A percentile compares a stretch with the other conserved stretches of the same genome.
These are phyloP conservation scores for Breviolum minutum DNA, from an alignment of 73 alveolate species.

Conservation along the genomic window DNA sequence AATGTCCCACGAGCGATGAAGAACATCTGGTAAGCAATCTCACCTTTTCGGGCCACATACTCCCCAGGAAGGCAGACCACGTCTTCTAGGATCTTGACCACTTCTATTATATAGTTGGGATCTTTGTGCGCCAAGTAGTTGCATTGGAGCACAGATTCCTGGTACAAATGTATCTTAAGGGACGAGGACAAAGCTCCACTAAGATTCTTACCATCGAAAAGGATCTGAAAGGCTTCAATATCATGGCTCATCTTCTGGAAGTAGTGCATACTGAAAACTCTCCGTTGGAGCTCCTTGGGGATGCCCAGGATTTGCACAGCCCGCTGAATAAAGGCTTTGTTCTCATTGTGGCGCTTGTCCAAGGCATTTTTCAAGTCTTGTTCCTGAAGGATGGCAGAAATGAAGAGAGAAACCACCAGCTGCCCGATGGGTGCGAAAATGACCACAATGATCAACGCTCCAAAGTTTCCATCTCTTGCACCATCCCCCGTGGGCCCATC, in stretches of 20 bases:
- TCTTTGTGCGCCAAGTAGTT: conserved; percentile 2
- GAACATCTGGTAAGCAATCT: conserved; percentile 73
- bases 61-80: conserved; percentile 91
- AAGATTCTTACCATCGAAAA: conserved; percentile 66
- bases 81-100: conserved; percentile 68
- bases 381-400: conserved; percentile 76
- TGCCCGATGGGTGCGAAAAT: conserved; percentile 88
- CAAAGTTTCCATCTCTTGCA: conserved; percentile 81
- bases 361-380: conserved; percentile 78
- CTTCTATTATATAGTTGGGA: conserved; percentile 83
- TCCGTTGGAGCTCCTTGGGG: conserved; percentile 80
- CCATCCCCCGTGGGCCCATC: conserved; percentile 94
- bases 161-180: conserved; percentile 39
- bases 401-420: conserved; percentile 90
- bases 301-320: conserved; percentile 86
- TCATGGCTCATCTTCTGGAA: conserved; percentile 95
- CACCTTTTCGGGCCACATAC: conserved; percentile 72
- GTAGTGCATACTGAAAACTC: conserved; percentile 90
- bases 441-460: conserved; percentile 80
- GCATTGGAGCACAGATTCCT: conserved; percentile 70
- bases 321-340: conserved; percentile 89
- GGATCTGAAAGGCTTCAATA: conserved; percentile 85
- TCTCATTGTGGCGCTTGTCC: conserved; percentile 82
- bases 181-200: conserved; percentile 76
- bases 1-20: conserved; percentile 74